Evolutionary conservation across 352 stramenopile species (phyloP).

Genomic region (Pythium periplocum): DNA sequence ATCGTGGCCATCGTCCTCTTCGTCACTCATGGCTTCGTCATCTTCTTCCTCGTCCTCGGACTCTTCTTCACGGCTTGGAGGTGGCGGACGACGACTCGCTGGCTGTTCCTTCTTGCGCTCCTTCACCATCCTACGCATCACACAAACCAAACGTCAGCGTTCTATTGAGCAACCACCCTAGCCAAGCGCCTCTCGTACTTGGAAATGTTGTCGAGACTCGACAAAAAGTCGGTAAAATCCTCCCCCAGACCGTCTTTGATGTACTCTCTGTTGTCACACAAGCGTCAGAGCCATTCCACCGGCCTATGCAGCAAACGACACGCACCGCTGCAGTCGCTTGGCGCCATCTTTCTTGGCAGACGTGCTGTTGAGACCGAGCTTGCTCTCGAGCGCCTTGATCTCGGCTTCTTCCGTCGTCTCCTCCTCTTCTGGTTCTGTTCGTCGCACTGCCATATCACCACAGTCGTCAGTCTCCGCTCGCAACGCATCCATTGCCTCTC

Average conservation of each 20-base stretch:
- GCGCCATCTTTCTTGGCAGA: constrained; percentile 36
- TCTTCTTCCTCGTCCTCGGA: constrained; percentile 12
- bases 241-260: constrained; percentile 71
- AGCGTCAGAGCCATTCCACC: background rate
- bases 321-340: constrained; percentile 70
- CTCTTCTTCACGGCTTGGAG: constrained; percentile 13
- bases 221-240: constrained; percentile 80
- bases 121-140: constrained; percentile 53
- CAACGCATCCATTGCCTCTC: too few species aligned
- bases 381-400: constrained; percentile 73
- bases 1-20: constrained; percentile 15
- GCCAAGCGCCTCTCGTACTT: constrained; percentile 24
- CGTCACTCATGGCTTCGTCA: constrained; percentile 8
- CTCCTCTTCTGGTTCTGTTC: constrained; percentile 13
- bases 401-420: constrained; percentile 41
- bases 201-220: constrained; percentile 66
- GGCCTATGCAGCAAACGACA: background rate
- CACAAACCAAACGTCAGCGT: background rate
- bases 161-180: background rate
- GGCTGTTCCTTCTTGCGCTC: constrained; percentile 25
- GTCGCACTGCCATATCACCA: background rate
- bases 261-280: constrained; percentile 50
- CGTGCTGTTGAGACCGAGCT: constrained; percentile 40
- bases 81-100: constrained; percentile 2
- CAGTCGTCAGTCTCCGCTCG: background rate